Evolutionary conservation across 1,284 basidiomycete species (phyloP), one percentile per base, ranked within the genome.

Genomic region (Phlebopus sp.): DNA sequence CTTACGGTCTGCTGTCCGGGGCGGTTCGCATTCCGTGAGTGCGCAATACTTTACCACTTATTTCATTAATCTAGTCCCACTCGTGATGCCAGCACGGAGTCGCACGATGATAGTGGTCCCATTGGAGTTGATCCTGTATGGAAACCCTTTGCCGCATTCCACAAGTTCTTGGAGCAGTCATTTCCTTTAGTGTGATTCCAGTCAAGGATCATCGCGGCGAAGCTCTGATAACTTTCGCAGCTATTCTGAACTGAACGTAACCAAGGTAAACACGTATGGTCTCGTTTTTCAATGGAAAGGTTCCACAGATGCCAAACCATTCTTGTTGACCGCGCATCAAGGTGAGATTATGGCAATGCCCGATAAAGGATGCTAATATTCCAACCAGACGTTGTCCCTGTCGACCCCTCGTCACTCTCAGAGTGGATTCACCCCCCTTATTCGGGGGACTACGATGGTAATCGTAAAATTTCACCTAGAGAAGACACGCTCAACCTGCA

Each of bases 211-310:
- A n/a, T 39, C n/a, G 40, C n/a, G 23, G 30, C 31, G 19, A 15
- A 19, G 46, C 4, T 23, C 19, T 32, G 10, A 5, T 23, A 19
- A 39, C 14, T 11, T 27, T 36, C 3, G 10, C 41, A 82, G 81
- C n/a, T 78, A 85, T 57, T 50, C 70, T 36, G 72, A 67, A n/a
- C 67, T 86, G 42, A 69, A 71, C 18, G 69, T 82, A 37, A 79
- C 76, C 5, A 79, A 78, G 54, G 77, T 90, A 52, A 79, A 79
- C 54, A 80, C 79, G 0, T 85, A 85, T 59, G 85, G 80, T 1
- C 72, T 90, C 18, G 63, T 88, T 5, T 90, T 78, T 62, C 78
- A 82, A 37, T 88, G 85, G 82, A 64, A 73, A 41, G 88, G 88
- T 13, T 74, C 77, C 0, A 58, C 56, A 11, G 74, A 88, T 55